A percentile compares a stretch with the other conserved stretches of the same genome.
phyloP scores from a whole-genome alignment of 257 asterid species.

The Petunia axillaris region DNA sequence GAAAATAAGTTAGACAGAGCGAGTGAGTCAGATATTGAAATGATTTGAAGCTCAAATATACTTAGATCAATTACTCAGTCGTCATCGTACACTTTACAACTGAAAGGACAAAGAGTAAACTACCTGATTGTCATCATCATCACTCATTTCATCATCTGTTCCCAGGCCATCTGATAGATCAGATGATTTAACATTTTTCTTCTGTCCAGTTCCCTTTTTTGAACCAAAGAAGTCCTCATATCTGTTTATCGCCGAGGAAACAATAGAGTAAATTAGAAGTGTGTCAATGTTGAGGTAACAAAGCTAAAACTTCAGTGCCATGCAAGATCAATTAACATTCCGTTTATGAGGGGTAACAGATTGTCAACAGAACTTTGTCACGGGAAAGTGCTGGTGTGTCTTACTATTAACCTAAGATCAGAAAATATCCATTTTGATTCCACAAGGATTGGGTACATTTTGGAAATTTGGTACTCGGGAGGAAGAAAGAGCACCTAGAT shows the following conservation, averaged over 20 bases:
- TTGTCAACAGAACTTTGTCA: neutral
- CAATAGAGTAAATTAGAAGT: neutral
- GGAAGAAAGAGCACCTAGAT: neutral
- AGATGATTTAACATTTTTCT: slow-evolving; percentile 50
- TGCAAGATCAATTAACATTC: neutral
- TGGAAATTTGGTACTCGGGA: neutral
- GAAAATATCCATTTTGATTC: neutral
- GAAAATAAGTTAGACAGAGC: slow-evolving; percentile 2
- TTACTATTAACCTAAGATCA: neutral
- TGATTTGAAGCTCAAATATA: neutral
- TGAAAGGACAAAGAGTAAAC: slow-evolving; percentile 20
- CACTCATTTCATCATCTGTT: slow-evolving; percentile 44
- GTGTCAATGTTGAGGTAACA: slow-evolving; percentile 17
- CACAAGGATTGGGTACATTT: neutral
- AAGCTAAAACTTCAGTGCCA: slow-evolving; percentile 1
- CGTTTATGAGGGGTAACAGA: neutral
- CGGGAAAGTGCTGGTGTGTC: neutral
- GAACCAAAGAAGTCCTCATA: slow-evolving; percentile 75
- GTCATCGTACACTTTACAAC: slow-evolving; percentile 23
- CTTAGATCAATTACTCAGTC: neutral
- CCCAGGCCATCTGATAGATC: slow-evolving; percentile 57
- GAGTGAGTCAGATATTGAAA: neutral
- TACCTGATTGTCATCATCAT: slow-evolving; percentile 48
- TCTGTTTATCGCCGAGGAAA: slow-evolving; percentile 1
- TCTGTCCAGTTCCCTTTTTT: slow-evolving; percentile 43